Base-by-base conservation (phyloP, 2,329 filamentous ascomycete genomes). In the Immersiporthe knoxdaviesiana region DNA sequence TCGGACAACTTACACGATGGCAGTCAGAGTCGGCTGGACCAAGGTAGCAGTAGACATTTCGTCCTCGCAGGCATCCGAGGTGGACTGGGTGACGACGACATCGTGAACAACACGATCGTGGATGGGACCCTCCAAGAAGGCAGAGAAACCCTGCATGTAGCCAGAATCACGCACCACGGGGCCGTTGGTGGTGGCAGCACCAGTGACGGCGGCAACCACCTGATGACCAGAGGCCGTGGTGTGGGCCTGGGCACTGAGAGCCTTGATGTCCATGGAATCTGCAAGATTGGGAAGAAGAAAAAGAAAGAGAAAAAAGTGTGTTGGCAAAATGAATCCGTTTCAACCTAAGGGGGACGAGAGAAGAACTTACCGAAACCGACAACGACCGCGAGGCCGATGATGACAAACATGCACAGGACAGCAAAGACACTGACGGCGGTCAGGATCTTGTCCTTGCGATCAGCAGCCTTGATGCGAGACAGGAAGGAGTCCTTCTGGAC, bases 231-330 rank as follows among this genome's bases (percentile, higher is more conserved):
- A 4, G 39, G 59, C 12, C 30, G 6, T 24, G 32, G 24, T 41
- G 35, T 67, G 37, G 37, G 72, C 18, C 11, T 71, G 44, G 21
- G 59, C 32, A 14, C 32, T 37, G 21, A 62, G 35, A n/a, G 35
- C 35, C 59, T 39, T 41, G n/a, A 62, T 27, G 11, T 62, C 35
- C 21, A 27, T 21, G 24, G 59, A n/a, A 65, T 70, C 74, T 76
- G 54, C 21, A 35, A 35, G 4, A 8, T 35, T 35, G 8, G 35
- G 35, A 35, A 35, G 11, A 56, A 5, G 5, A 44, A 21, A n/a
- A 16, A 60, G 7, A 32, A 47, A 14, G 8, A 35, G 35, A 39
- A 39, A 10, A 39, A 12, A 41, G 2, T 37, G 18, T 47, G 61
- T n/a, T n/a, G 18, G 39, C 35, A 41, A 21, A 2, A 11, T 27